These are phyloP conservation scores for Plasmodium yoelii DNA, from an alignment of 169 alveolate species.

Conservation along the genomic window DNA sequence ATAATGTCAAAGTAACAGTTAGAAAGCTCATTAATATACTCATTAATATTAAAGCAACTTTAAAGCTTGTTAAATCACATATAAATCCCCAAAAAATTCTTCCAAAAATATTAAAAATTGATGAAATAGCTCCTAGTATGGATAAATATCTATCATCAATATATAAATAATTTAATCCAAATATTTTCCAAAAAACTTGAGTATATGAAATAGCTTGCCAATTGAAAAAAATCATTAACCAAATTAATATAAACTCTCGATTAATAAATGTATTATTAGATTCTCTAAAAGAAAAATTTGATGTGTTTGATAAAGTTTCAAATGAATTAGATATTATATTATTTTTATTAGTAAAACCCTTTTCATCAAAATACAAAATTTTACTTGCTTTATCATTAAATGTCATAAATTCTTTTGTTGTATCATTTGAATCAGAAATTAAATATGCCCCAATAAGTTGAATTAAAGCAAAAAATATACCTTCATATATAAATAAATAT, in stretches of 20 bases:
- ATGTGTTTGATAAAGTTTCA: slow-evolving; percentile 39
- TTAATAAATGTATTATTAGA: slow-evolving; percentile 49
- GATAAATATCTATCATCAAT: slow-evolving; percentile 71
- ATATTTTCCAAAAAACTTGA: slow-evolving; percentile 64
- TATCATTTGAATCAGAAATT: slow-evolving; percentile 32
- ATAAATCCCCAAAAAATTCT: slow-evolving; percentile 63
- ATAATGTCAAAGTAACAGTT: slow-evolving; percentile 55
- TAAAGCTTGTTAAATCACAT: slow-evolving; percentile 64
- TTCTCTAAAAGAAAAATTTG: slow-evolving; percentile 48
- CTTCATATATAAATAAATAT: slow-evolving; percentile 63
- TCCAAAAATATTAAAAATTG: slow-evolving; percentile 51
- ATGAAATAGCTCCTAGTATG: slow-evolving; percentile 47
- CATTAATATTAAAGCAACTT: slow-evolving; percentile 49
- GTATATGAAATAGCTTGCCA: slow-evolving; percentile 76
- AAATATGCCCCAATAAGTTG: slow-evolving; percentile 65
- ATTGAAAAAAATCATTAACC: slow-evolving; percentile 70
- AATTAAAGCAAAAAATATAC: slow-evolving; percentile 58
- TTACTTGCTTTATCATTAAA: slow-evolving; percentile 38
- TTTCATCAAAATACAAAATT: slow-evolving; percentile 26
- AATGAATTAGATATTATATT: slow-evolving; percentile 37
- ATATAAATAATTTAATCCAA: slow-evolving; percentile 44
- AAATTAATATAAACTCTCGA: slow-evolving; percentile 60
- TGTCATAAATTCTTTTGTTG: slow-evolving; percentile 40
- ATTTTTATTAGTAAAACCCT: slow-evolving; percentile 23
- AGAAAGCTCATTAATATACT: slow-evolving; percentile 55